These are phyloP conservation scores for Diaporthe citriasiana DNA, from an alignment of 2,329 filamentous ascomycete genomes.

Conservation along the genomic window DNA sequence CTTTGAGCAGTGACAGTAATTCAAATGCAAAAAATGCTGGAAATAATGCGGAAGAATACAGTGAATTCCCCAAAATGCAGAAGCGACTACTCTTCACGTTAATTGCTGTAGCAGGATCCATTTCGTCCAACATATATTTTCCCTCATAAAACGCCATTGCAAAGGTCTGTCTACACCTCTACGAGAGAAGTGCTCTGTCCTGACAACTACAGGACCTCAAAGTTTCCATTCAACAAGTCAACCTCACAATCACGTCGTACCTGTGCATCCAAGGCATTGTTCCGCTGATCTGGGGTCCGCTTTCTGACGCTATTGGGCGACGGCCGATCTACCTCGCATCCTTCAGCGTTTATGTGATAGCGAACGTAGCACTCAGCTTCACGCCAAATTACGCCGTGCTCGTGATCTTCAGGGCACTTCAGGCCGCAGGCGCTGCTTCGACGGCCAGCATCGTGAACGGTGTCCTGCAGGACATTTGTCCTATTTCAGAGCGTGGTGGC, in stretches of 20 bases:
- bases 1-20: not conserved
- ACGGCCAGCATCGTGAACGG: slow-evolving; percentile 61
- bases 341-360: slow-evolving; percentile 61
- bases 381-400: slow-evolving; percentile 58
- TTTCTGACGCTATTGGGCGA: slow-evolving; percentile 62
- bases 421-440: slow-evolving; percentile 62
- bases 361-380: slow-evolving; percentile 62
- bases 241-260: slow-evolving; percentile 61
- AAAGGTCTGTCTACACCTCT: slow-evolving; percentile 44
- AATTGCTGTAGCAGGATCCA: slow-evolving; percentile 64
- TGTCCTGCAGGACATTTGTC: slow-evolving; percentile 52
- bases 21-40: not conserved
- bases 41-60: not conserved
- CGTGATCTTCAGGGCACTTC: slow-evolving; percentile 61
- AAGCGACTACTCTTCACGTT: slow-evolving; percentile 4
- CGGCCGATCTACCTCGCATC: slow-evolving; percentile 60
- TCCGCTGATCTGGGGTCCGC: slow-evolving; percentile 62
- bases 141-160: slow-evolving; percentile 58
- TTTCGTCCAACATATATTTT: slow-evolving; percentile 68
- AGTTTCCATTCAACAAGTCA: slow-evolving; percentile 51
- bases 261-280: slow-evolving; percentile 66
- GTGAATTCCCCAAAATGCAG: slow-evolving; percentile 1
- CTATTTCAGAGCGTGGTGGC: slow-evolving; percentile 48
- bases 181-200: not conserved
- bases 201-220: slow-evolving; percentile 46